Conservation (phyloP, 129 eudicot genomes). For the Erigeron canadensis region DNA sequence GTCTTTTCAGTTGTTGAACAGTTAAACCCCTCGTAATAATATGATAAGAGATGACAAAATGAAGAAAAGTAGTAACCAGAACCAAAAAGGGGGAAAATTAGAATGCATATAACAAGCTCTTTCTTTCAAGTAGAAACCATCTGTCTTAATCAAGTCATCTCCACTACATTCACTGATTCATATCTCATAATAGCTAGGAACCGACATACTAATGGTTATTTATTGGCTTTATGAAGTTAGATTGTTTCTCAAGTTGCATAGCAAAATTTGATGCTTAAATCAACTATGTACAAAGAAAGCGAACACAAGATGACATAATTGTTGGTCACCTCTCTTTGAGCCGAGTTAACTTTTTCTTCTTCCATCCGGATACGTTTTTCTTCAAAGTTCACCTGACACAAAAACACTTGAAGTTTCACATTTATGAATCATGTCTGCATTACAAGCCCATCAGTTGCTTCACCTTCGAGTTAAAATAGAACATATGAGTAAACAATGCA, state of each 20-base stretch:
- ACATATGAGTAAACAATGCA: conserved; percentile 2
- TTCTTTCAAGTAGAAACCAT: background rate
- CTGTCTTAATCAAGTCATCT: background rate
- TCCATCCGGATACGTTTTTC: conserved; percentile 48
- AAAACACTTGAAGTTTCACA: background rate
- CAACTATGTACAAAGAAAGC: background rate
- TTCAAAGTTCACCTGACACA: conserved; percentile 41
- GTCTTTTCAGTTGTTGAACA: background rate
- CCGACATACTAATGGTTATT: too few relatives aligned
- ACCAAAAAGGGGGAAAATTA: background rate
- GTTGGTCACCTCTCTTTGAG: conserved; percentile 47
- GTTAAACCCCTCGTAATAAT: background rate
- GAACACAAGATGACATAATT: background rate
- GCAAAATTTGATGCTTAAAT: background rate
- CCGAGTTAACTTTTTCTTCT: conserved; percentile 42
- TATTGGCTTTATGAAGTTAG: background rate
- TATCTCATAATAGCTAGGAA: background rate
- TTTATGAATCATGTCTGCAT: background rate
- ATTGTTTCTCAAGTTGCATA: background rate
- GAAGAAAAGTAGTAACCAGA: background rate
- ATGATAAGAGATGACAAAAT: conserved; percentile 8
- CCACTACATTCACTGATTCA: background rate
- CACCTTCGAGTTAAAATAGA: background rate
- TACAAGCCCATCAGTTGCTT: background rate
- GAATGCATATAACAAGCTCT: conserved; percentile 1